A percentile compares a stretch with the other conserved stretches of the same genome.
These are phyloP conservation scores for Tetrahymena thermophila DNA, from an alignment of 73 alveolate species.

Conservation along the genomic window DNA sequence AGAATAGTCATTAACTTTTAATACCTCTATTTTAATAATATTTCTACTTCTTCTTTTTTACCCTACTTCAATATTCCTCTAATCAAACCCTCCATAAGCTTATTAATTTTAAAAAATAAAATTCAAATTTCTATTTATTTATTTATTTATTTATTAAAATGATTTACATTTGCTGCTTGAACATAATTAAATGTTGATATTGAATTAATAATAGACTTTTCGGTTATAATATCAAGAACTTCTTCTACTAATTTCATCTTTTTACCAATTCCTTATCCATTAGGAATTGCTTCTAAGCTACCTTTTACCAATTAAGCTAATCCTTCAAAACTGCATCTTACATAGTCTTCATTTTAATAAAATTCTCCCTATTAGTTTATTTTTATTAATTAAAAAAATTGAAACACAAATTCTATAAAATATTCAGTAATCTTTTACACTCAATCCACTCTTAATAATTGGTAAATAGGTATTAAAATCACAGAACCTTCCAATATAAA, in stretches of 20 bases:
- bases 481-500: slow-evolving; percentile 48
- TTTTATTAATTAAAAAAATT: slow-evolving; percentile 25
- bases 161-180: neutral
- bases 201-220: neutral
- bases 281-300: slow-evolving; percentile 46
- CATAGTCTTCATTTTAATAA: slow-evolving; percentile 60
- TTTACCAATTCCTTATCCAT: slow-evolving; percentile 63
- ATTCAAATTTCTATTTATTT: neutral
- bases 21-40: neutral
- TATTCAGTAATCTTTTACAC: slow-evolving; percentile 35
- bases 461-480: slow-evolving; percentile 36
- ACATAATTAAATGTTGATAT: neutral
- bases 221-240: neutral
- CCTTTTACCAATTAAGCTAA: slow-evolving; percentile 56
- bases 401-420: too few species aligned
- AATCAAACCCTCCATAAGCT: neutral
- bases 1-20: neutral
- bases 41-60: neutral
- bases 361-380: slow-evolving; percentile 55
- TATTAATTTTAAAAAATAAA: neutral
- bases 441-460: slow-evolving; percentile 9
- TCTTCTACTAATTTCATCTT: slow-evolving; percentile 20
- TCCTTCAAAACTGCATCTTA: slow-evolving; percentile 60
- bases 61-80: neutral
- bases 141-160: neutral